These are phyloP conservation scores for Pestalotiopsis sp. DNA, from an alignment of 2,329 filamentous ascomycete genomes.

Conservation along the genomic window DNA sequence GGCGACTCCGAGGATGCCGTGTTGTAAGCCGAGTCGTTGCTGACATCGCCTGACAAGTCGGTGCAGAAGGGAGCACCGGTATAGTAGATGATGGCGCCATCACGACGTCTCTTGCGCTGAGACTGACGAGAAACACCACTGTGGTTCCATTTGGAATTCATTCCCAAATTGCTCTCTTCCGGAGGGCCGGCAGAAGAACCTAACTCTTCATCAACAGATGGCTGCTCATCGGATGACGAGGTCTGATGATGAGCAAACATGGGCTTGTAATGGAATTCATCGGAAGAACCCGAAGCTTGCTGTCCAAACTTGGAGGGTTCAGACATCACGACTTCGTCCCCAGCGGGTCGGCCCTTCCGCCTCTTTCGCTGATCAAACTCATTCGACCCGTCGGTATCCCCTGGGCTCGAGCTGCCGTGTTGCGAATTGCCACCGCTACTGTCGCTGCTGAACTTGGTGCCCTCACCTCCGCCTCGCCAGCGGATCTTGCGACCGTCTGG, in stretches of 20 bases:
- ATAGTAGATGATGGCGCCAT: constrained; percentile 84
- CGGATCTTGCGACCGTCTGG: constrained; percentile 77
- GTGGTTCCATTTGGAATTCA: constrained; percentile 46
- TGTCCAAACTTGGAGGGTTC: constrained; percentile 43
- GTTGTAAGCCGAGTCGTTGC: constrained; percentile 47
- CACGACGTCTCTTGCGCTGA: constrained; percentile 56
- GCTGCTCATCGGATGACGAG: constrained; percentile 47
- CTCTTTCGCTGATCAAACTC: constrained; percentile 47
- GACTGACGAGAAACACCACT: constrained; percentile 49
- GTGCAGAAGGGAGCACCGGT: constrained; percentile 79
- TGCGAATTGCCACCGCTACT: constrained; percentile 54
- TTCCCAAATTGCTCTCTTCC: constrained; percentile 52
- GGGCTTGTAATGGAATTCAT: constrained; percentile 66
- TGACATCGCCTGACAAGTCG: constrained; percentile 72
- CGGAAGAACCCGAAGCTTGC: constrained; percentile 38
- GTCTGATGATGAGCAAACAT: constrained; percentile 54
- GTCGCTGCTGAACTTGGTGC: constrained; percentile 69
- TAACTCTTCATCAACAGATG: constrained; percentile 48
- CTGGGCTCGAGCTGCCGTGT: constrained; percentile 50
- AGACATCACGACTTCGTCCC: constrained; percentile 38
- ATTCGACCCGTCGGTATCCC: constrained; percentile 45
- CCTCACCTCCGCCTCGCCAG: constrained; percentile 72
- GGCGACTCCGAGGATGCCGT: constrained; percentile 39
- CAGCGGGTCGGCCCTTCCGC: constrained; percentile 41
- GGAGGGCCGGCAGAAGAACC: constrained; percentile 48